phyloP scores from a whole-genome alignment of 371 early-diverging fungal species.

The Rhizopus microsporus region DNA sequence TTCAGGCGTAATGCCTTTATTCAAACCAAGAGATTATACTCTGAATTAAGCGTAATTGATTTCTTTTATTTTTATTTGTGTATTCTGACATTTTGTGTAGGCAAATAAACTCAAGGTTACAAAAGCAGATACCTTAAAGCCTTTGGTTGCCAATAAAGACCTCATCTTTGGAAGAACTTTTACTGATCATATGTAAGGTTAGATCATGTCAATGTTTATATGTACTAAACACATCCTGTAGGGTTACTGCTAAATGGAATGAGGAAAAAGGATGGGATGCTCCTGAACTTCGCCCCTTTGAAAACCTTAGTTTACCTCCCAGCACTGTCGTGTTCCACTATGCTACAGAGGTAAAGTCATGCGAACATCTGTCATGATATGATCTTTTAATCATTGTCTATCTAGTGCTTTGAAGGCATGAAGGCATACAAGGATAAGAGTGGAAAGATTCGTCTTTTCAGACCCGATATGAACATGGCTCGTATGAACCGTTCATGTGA shows the following conservation, averaged over 20 bases:
- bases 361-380: neutral
- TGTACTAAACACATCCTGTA: slow-evolving; percentile 4
- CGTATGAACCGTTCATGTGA: slow-evolving; percentile 73
- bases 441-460: slow-evolving; percentile 83
- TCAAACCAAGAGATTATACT: slow-evolving; percentile 23
- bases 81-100: slow-evolving; percentile 17
- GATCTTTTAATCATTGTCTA: neutral
- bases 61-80: neutral
- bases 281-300: slow-evolving; percentile 80
- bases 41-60: slow-evolving; percentile 24
- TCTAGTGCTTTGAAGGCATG: slow-evolving; percentile 88
- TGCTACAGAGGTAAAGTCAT: slow-evolving; percentile 64
- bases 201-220: neutral
- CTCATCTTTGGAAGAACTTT: slow-evolving; percentile 90
- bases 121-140: slow-evolving; percentile 52
- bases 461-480: slow-evolving; percentile 92
- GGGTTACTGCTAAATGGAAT: slow-evolving; percentile 77
- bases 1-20: slow-evolving; percentile 12
- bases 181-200: slow-evolving; percentile 88
- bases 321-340: slow-evolving; percentile 93
- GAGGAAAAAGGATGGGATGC: slow-evolving; percentile 77
- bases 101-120: slow-evolving; percentile 51
- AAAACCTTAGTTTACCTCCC: slow-evolving; percentile 80
- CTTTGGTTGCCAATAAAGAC: slow-evolving; percentile 72
- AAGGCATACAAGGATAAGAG: slow-evolving; percentile 88